A percentile compares a stretch with the other conserved stretches of the same genome.
These are phyloP conservation scores for Wickerhamomyces silvicola DNA, from an alignment of 805 yeast species.

Conservation along the genomic window DNA sequence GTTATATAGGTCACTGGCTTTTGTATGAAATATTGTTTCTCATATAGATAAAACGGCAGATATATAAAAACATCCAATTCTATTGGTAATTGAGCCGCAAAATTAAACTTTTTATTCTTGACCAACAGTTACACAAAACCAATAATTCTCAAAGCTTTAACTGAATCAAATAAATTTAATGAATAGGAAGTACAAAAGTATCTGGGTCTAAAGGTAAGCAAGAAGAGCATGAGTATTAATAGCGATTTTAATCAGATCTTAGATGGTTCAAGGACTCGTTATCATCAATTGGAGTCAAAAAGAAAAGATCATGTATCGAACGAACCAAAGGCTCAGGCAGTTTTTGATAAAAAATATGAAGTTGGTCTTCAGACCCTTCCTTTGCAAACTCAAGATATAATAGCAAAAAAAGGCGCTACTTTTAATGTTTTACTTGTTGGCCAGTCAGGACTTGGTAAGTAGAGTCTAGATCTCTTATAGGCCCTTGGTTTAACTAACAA, in stretches of 20 bases:
- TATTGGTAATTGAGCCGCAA: no score
- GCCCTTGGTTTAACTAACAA: no score
- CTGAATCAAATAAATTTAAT: no score
- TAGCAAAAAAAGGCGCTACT: slow-evolving; percentile 53
- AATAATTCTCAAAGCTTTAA: no score
- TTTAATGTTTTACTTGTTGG: slow-evolving; percentile 85
- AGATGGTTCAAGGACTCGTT: neutral
- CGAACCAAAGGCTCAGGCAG: neutral
- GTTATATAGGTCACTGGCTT: no score
- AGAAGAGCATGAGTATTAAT: neutral
- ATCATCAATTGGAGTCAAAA: neutral
- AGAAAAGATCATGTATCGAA: neutral
- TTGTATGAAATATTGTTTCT: no score
- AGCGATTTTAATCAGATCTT: neutral
- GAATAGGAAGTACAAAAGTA: no score
- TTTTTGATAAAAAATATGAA: slow-evolving; percentile 3
- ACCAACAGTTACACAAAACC: no score
- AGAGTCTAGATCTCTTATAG: neutral
- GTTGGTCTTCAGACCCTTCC: slow-evolving; percentile 25
- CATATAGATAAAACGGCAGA: no score
- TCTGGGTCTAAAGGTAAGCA: no score
- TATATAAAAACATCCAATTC: no score
- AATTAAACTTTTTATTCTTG: no score
- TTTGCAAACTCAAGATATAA: slow-evolving; percentile 23
- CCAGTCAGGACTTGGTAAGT: slow-evolving; percentile 71